Conservation (phyloP, 1,284 basidiomycete genomes). For the Apiotrichum porosum region DNA sequence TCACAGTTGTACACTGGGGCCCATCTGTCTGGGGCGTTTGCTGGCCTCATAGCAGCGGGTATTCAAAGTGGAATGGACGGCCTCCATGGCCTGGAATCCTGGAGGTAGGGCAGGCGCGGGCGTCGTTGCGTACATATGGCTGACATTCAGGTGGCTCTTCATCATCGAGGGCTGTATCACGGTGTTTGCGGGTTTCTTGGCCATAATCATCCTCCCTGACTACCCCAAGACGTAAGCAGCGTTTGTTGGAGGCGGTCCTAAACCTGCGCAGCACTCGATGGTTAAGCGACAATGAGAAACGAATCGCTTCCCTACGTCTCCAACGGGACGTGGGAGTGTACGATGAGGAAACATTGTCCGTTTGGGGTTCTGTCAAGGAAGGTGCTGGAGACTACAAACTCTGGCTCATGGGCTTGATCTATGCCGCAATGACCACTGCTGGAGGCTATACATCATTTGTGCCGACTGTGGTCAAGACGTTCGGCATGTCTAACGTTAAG, state of each 20-base stretch:
- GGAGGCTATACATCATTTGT: slow-evolving; percentile 32
- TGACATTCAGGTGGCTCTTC: slow-evolving; percentile 15
- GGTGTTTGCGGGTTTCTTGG: slow-evolving; percentile 10
- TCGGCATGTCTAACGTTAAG: slow-evolving; percentile 27
- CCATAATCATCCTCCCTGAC: slow-evolving; percentile 14
- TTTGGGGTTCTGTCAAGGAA: slow-evolving; percentile 3
- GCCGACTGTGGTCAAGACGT: slow-evolving; percentile 27
- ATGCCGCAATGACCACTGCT: slow-evolving; percentile 20
- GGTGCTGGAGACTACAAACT: slow-evolving; percentile 17
- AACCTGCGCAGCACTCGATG: slow-evolving; percentile 8
- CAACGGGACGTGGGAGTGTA: slow-evolving; percentile 12
- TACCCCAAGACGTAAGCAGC: slow-evolving; percentile 10
- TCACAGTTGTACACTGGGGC: slow-evolving; percentile 24
- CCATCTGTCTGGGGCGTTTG: slow-evolving; percentile 28
- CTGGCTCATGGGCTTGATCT: slow-evolving; percentile 18
- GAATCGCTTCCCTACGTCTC: slow-evolving; percentile 11
- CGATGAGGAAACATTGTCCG: slow-evolving; percentile 10
- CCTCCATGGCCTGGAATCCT: slow-evolving; percentile 11
- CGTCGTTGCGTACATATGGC: too few relatives aligned
- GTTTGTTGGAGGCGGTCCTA: too few relatives aligned
- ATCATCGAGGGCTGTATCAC: slow-evolving; percentile 19
- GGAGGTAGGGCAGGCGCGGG: slow-evolving; percentile 1
- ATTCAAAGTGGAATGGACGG: slow-evolving; percentile 20
- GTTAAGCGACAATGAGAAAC: slow-evolving; percentile 16
- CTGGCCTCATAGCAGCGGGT: slow-evolving; percentile 30